Percentiles rank a stretch among this genome's conserved stretches.
phyloP scores from a whole-genome alignment of 805 yeast genomes.

The Candida sphagnicola region DNA sequence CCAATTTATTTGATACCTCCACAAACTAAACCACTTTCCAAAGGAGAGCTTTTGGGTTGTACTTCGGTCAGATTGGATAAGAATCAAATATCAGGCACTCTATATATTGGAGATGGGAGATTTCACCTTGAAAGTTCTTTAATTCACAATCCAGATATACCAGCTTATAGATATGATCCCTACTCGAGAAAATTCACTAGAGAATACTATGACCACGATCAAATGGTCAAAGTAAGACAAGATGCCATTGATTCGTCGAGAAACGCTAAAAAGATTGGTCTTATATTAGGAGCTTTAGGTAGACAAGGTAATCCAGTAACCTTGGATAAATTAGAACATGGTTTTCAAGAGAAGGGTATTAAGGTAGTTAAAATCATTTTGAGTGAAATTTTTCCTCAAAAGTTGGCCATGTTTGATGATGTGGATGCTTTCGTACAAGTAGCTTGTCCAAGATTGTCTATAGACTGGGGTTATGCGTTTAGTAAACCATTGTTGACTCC shows the following conservation, averaged over 20 bases:
- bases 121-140: constrained; percentile 93
- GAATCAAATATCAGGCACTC: constrained; percentile 68
- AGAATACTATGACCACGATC: constrained; percentile 84
- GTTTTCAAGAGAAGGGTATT: constrained; percentile 51
- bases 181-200: constrained; percentile 86
- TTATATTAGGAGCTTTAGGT: constrained; percentile 90
- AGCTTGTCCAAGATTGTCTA: constrained; percentile 93
- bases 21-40: constrained; percentile 86
- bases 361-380: constrained; percentile 76
- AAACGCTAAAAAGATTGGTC: constrained; percentile 64
- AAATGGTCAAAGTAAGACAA: constrained; percentile 68
- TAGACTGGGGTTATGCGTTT: constrained; percentile 99
- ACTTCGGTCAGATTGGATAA: constrained; percentile 80
- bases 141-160: constrained; percentile 93
- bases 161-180: constrained; percentile 94
- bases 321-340: constrained; percentile 57
- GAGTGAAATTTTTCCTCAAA: constrained; percentile 91
- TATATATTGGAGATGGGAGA: constrained; percentile 93
- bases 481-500: constrained; percentile 90
- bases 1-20: constrained; percentile 73
- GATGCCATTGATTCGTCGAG: constrained; percentile 68
- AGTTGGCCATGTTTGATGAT: constrained; percentile 86
- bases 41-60: constrained; percentile 95
- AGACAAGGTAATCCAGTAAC: constrained; percentile 90
- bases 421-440: constrained; percentile 95